Evolutionary conservation across 345 rosid species (phyloP).

Genomic region (Rhizophora mangle): DNA sequence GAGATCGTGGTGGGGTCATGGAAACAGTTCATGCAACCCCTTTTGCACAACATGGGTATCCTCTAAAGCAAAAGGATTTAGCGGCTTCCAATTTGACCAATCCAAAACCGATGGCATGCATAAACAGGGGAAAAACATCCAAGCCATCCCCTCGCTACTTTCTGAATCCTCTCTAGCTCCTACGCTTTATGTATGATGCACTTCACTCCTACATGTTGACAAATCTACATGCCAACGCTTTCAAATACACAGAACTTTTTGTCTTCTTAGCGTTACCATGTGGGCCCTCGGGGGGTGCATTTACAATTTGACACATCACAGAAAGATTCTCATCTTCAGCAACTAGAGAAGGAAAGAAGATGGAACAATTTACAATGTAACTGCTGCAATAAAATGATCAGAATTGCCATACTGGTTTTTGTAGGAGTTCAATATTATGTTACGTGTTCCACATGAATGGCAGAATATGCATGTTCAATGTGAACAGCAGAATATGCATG

Average conservation of each 20-base stretch:
- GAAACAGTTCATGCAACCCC: background rate
- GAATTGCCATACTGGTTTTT: too few species aligned
- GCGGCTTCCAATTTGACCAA: constrained; percentile 32
- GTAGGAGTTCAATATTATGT: too few species aligned
- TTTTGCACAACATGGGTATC: constrained; percentile 5
- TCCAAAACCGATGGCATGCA: background rate
- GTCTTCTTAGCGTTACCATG: background rate
- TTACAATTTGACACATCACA: background rate
- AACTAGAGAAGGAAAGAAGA: too few species aligned
- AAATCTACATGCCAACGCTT: background rate
- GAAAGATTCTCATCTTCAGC: too few species aligned
- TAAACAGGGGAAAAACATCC: background rate
- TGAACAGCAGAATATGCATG: too few species aligned
- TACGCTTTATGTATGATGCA: background rate
- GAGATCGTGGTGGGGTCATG: constrained; percentile 6
- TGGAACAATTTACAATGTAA: too few species aligned
- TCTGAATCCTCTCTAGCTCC: constrained; percentile 12
- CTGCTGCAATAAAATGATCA: too few species aligned
- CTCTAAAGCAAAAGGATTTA: background rate
- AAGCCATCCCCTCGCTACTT: background rate
- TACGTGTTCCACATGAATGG: too few species aligned
- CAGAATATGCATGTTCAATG: too few species aligned
- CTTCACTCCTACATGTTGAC: constrained; percentile 11
- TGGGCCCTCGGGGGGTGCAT: constrained; percentile 14
- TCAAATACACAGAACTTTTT: background rate